Conservation (phyloP, 2,329 filamentous ascomycete genomes). For the Calonectria leucothoes region DNA sequence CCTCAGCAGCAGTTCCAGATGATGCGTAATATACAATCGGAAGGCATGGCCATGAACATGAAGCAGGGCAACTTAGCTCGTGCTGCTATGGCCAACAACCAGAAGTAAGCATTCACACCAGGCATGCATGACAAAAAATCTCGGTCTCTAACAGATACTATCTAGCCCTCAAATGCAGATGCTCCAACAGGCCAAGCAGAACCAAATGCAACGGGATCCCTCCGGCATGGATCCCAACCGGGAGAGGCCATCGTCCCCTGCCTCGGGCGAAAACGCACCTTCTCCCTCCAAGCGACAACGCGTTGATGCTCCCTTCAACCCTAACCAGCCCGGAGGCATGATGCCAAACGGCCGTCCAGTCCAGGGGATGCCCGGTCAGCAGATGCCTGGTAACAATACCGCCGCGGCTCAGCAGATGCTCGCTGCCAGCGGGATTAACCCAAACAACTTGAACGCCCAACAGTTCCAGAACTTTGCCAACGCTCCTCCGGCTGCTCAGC, state of each 20-base stretch:
- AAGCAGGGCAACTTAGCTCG: slow-evolving; percentile 75
- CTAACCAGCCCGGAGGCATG: slow-evolving; percentile 73
- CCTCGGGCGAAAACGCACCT: slow-evolving; percentile 85
- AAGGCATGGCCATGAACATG: slow-evolving; percentile 67
- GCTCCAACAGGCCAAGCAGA: slow-evolving; percentile 77
- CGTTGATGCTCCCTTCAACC: slow-evolving; percentile 78
- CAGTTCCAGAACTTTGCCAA: slow-evolving; percentile 77
- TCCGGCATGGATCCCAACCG: slow-evolving; percentile 89
- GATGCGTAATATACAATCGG: slow-evolving; percentile 76
- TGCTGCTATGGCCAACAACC: slow-evolving; percentile 82
- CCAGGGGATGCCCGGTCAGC: slow-evolving; percentile 79
- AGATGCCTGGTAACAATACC: slow-evolving; percentile 66
- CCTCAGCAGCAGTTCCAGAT: slow-evolving; percentile 70
- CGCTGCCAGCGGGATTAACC: slow-evolving; percentile 79
- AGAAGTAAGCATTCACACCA: slow-evolving; percentile 67
- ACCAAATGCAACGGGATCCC: slow-evolving; percentile 88
- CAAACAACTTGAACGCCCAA: slow-evolving; percentile 76
- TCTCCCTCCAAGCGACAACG: slow-evolving; percentile 93
- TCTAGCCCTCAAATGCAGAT: slow-evolving; percentile 77
- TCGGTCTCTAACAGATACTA: slow-evolving; percentile 23
- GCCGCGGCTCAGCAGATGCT: slow-evolving; percentile 70
- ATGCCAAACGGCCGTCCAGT: slow-evolving; percentile 79
- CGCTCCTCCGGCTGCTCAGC: slow-evolving; percentile 71
- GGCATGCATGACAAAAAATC: not conserved
- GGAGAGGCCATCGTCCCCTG: slow-evolving; percentile 83